phyloP scores from a whole-genome alignment of 2,329 filamentous ascomycete species.

The Calonectria crousiana region DNA sequence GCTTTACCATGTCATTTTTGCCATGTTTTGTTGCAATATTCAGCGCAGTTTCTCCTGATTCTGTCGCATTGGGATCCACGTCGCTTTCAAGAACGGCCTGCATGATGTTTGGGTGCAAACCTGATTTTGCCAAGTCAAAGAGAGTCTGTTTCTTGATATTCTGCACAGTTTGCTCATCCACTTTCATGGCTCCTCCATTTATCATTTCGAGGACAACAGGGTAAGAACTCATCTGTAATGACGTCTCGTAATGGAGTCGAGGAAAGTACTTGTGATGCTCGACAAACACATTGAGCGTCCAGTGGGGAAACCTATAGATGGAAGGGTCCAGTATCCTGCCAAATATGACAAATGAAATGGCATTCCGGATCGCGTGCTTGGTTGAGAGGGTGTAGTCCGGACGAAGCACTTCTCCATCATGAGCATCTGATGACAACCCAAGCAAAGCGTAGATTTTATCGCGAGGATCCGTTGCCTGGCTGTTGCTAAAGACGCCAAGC shows the following conservation, averaged over 20 bases:
- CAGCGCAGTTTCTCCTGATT: background rate
- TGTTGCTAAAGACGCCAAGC: background rate
- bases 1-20: background rate
- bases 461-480: background rate
- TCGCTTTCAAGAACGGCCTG: background rate
- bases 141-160: background rate
- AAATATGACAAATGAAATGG: background rate
- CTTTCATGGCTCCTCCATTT: background rate
- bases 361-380: background rate
- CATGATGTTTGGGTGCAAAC: background rate
- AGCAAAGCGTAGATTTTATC: background rate
- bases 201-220: background rate
- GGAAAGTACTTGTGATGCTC: background rate
- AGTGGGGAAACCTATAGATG: background rate
- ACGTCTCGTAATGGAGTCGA: background rate
- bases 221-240: background rate
- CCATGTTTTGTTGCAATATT: background rate
- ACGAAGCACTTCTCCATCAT: background rate
- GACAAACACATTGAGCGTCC: background rate
- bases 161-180: background rate
- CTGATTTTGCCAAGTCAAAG: background rate
- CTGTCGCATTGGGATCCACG: background rate
- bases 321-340: background rate
- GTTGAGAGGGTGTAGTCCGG: background rate
- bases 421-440: background rate